A percentile compares a stretch with the other conserved stretches of the same genome.
Evolutionary conservation across 2,329 filamentous ascomycete genomes (phyloP).

Genomic region (Didymella sp.): DNA sequence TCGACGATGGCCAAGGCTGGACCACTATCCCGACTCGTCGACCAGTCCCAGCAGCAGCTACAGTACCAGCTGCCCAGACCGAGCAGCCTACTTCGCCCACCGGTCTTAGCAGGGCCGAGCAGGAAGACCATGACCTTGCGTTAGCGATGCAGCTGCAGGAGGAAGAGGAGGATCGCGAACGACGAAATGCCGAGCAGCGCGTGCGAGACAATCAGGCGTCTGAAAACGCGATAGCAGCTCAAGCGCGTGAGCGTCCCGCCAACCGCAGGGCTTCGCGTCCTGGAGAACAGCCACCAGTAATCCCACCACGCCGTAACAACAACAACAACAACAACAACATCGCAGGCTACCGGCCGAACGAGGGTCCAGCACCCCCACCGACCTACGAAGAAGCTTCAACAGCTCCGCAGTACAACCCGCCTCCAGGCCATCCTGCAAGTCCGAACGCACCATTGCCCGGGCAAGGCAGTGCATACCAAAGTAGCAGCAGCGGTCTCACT

Average conservation of each 20-base stretch:
- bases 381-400: constrained; percentile 70
- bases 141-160: constrained; percentile 92
- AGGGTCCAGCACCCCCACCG: constrained; percentile 65
- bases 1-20: constrained; percentile 59
- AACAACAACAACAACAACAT: constrained; percentile 43
- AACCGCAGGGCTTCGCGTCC: constrained; percentile 38
- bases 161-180: constrained; percentile 83
- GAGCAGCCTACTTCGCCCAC: constrained; percentile 34
- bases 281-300: constrained; percentile 51
- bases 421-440: constrained; percentile 54
- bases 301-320: constrained; percentile 54
- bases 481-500: constrained; percentile 21
- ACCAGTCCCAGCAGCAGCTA: constrained; percentile 30
- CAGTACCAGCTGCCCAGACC: constrained; percentile 18
- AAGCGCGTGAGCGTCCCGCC: constrained; percentile 31
- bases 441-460: constrained; percentile 40
- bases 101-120: constrained; percentile 64
- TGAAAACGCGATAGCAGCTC: constrained; percentile 69
- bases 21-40: constrained; percentile 59
- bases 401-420: constrained; percentile 62
- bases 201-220: constrained; percentile 73
- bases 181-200: constrained; percentile 64
- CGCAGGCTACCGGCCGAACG: constrained; percentile 46
- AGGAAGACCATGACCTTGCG: constrained; percentile 84
- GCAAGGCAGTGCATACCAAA: constrained; percentile 38